Evolutionary conservation across 495 filamentous ascomycete genomes (phyloP), one percentile per base, ranked within the genome.

Genomic region (Chaetomium cochliodes): DNA sequence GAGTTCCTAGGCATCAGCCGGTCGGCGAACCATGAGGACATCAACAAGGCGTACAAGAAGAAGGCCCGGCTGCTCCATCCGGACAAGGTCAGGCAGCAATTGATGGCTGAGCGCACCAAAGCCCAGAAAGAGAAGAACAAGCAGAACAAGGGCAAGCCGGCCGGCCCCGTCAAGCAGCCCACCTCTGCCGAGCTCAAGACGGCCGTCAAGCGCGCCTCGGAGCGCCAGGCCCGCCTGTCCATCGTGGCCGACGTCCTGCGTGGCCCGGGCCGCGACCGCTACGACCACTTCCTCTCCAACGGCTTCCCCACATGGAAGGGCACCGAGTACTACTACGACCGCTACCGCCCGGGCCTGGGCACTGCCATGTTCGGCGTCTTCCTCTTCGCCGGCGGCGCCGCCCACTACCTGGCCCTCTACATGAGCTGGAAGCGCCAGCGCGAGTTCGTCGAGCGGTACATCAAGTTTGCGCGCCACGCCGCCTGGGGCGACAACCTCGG

Each of bases 221-320:
- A 92, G 68, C 86, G 90, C 67, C 93, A 92, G 74, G 84, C 91
- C 63, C 88, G 92, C 25, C 81, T 98, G 25, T 88, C 89, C 69
- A 84, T 93, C 70, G 87, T 97, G 44, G 86, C 88, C 65, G 88
- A 90, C 67, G 88, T 99, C 69, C 86, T 99, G 23, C 88, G 90
- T 60, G 92, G 93, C 2, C 79, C 86, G 2, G 79, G 79, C 23
- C 85, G 96, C 49, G 91, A 90, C 70, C 90, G 96, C 58, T 99
- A 99, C 75, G 93, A 99, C 75, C 87, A 97, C 75, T 99, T 99
- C 80, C 80, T 99, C 60, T 83, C 81, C 70, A 91, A 97, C 77
- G 94, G 94, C 23, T 99, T 99, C 77, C 94, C 94, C 13, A 87
- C 84, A 55, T 98, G 96, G 94, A 91, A 90, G 75, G 94, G 96